These are phyloP conservation scores for Claviceps pusilla DNA, from an alignment of 2,329 filamentous ascomycete genomes.

Conservation along the genomic window DNA sequence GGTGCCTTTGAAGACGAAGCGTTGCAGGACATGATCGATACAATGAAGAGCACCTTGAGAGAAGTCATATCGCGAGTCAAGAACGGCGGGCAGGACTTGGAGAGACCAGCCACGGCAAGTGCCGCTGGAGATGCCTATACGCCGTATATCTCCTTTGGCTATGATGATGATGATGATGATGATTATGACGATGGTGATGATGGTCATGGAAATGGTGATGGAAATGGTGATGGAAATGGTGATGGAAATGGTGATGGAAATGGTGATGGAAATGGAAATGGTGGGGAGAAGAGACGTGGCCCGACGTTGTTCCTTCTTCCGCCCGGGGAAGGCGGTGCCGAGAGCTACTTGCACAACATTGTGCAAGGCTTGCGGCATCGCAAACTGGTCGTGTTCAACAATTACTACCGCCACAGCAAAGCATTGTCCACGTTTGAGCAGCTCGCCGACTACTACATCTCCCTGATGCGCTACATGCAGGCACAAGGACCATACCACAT, in stretches of 20 bases:
- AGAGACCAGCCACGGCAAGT: not conserved
- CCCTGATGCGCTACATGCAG: not conserved
- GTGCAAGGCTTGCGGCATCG: not conserved
- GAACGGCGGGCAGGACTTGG: not conserved
- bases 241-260: no score
- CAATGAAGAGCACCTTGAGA: not conserved
- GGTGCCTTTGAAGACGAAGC: not conserved
- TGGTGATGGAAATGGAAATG: no score
- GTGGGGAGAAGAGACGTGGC: not conserved
- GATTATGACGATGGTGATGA: no score
- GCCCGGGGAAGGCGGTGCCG: not conserved
- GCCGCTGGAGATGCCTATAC: not conserved
- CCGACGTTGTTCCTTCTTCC: not conserved
- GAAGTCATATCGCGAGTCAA: not conserved
- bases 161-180: not conserved
- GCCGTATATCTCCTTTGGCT: not conserved
- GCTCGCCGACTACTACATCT: not conserved
- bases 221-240: no score
- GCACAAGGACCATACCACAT: not conserved
- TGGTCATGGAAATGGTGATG: no score
- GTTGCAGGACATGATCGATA: not conserved
- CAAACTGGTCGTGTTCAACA: slow-evolving; percentile 1
- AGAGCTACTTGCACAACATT: slow-evolving; percentile 1
- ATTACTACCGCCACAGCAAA: not conserved
- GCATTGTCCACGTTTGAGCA: not conserved